Conservation (phyloP, 2,329 filamentous ascomycete genomes). For the Colletotrichum siamense region DNA sequence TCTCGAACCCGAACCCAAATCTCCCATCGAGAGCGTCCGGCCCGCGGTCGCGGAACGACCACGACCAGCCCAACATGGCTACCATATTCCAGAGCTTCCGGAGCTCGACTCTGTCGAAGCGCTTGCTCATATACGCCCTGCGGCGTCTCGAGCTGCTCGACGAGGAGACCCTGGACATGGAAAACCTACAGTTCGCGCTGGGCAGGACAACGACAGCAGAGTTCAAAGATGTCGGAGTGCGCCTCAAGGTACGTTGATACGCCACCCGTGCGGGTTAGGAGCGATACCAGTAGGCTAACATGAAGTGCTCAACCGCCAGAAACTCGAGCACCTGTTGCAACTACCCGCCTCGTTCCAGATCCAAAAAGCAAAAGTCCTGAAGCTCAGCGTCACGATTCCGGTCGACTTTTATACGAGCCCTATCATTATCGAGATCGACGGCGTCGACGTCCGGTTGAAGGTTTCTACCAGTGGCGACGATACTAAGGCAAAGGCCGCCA, state of each 20-base stretch:
- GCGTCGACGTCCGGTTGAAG: slow-evolving; percentile 74
- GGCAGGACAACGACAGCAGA: slow-evolving; percentile 85
- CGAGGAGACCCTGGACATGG: slow-evolving; percentile 83
- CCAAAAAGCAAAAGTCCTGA: slow-evolving; percentile 74
- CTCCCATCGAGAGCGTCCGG: neutral
- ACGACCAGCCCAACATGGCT: slow-evolving; percentile 62
- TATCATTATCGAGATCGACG: slow-evolving; percentile 82
- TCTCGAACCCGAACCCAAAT: neutral
- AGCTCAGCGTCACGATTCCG: slow-evolving; percentile 82
- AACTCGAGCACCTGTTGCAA: slow-evolving; percentile 76
- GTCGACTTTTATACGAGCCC: slow-evolving; percentile 87
- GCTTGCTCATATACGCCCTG: slow-evolving; percentile 85
- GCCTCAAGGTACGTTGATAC: slow-evolving; percentile 60
- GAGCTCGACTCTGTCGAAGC: slow-evolving; percentile 82
- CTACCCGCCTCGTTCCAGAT: slow-evolving; percentile 77
- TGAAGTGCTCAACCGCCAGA: slow-evolving; percentile 55
- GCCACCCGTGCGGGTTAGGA: neutral
- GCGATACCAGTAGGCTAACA: neutral
- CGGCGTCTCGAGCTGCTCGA: slow-evolving; percentile 87
- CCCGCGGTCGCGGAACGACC: neutral
- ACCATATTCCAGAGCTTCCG: slow-evolving; percentile 71
- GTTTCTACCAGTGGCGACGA: slow-evolving; percentile 46
- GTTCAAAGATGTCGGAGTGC: slow-evolving; percentile 84
- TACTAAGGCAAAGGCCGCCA: slow-evolving; percentile 25
- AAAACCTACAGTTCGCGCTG: slow-evolving; percentile 82